Evolutionary conservation across 192 early-diverging fungal species (phyloP).

Genomic region (Phlyctochytrium planicorne): DNA sequence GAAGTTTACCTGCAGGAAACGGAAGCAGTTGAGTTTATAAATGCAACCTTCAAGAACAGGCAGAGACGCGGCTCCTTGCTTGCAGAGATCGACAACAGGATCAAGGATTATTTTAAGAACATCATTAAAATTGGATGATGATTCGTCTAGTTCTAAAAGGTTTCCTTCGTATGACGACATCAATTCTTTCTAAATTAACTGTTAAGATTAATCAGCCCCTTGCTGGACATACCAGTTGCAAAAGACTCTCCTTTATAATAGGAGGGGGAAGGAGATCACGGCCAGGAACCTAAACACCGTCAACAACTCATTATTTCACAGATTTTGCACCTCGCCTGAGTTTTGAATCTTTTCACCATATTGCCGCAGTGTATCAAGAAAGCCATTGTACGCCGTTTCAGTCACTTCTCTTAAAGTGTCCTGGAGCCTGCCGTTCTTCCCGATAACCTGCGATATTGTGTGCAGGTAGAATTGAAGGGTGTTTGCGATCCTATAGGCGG

Average conservation of each 20-base stretch:
- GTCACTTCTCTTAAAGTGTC: conserved; percentile 56
- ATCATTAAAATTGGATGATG: conserved; percentile 63
- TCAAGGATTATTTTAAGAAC: conserved; percentile 70
- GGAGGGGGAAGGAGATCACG: conserved; percentile 62
- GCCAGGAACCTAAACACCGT: conserved; percentile 45
- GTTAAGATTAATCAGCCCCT: background rate
- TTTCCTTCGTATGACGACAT: conserved; percentile 81
- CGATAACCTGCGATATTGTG: conserved; percentile 64
- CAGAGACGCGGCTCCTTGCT: conserved; percentile 53
- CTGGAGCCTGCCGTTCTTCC: conserved; percentile 48
- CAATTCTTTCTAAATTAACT: conserved; percentile 61
- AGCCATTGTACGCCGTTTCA: conserved; percentile 51
- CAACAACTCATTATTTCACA: background rate
- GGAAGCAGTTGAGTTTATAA: conserved; percentile 75
- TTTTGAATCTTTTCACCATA: conserved; percentile 51
- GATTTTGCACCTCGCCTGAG: conserved; percentile 37
- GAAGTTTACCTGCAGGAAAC: conserved; percentile 70
- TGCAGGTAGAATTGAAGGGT: conserved; percentile 75
- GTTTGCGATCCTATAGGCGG: conserved; percentile 67
- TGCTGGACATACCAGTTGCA: conserved; percentile 58
- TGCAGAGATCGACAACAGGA: conserved; percentile 71
- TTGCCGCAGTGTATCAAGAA: conserved; percentile 55
- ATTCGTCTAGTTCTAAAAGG: conserved; percentile 50
- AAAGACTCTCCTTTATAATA: conserved; percentile 63
- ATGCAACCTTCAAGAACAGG: conserved; percentile 60